Evolutionary conservation across 805 yeast genomes (phyloP), one percentile per base, ranked within the genome.

Genomic region (Kuraishia cidri): DNA sequence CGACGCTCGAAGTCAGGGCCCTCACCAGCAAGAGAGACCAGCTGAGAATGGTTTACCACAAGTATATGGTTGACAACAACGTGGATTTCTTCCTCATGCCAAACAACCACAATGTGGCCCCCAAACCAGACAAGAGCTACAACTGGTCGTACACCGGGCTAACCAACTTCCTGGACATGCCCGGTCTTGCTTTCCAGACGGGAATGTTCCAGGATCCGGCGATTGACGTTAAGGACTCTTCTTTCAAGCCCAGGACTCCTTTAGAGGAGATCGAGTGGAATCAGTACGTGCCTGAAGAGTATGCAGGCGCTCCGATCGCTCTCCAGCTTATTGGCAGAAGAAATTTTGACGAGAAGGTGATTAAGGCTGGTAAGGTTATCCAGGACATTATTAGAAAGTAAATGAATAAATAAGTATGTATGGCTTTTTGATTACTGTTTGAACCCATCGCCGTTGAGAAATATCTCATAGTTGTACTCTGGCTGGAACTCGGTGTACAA

Each of bases 101-200:
- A 33, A 62, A 74, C 5, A 75, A 76, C 51, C 68, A 65, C 34
- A 74, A 74, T 35, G 80, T 77, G 28, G 84, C 88, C 13, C 79
- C 85, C 29, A 61, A 64, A 34, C 76, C 78, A 4, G 74, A 68
- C 31, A 64, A 65, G 15, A 59, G 73, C 8, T 68, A 69, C 45
- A 78, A 77, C 54, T 83, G 92, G 88, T 81, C 87, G 3, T 83
- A 83, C 62, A 80, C 90, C 5, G 59, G 86, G 2, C 64, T 79
- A 40, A 82, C 75, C 72, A 82, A 82, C 56, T 48, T 81, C 37
- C 54, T 80, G 40, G 92, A 82, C 52, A 64, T 73, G 46, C 87
- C 94, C 26, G 71, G 78, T 24, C 70, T 78, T 38, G 64, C 66
- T 1, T 61, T 74, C 56, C 86, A 81, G 45, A 69, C 84, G 4